Percentiles rank a stretch among this genome's conserved stretches.
phyloP scores from a whole-genome alignment of 371 early-diverging fungal genomes.

The Phascolomyces articulosus region DNA sequence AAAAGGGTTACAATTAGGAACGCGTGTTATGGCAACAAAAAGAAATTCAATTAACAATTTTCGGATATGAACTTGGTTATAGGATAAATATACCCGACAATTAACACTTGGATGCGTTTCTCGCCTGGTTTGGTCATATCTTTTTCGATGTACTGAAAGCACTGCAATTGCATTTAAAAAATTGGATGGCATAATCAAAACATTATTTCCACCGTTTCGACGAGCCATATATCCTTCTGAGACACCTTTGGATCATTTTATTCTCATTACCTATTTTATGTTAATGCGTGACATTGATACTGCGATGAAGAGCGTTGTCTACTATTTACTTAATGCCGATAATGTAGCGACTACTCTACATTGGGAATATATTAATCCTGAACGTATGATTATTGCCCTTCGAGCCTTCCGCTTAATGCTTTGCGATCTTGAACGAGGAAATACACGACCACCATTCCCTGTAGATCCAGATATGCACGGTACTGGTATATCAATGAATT shows the following conservation, averaged over 20 bases:
- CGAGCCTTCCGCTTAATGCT: conserved; percentile 75
- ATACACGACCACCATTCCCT: conserved; percentile 60
- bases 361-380: conserved; percentile 65
- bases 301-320: conserved; percentile 73
- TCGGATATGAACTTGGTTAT: not conserved
- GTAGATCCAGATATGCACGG: conserved; percentile 49
- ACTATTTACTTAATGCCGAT: conserved; percentile 68
- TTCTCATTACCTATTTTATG: conserved; percentile 82
- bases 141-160: conserved; percentile 86
- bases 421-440: conserved; percentile 66
- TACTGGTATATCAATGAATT: conserved; percentile 32
- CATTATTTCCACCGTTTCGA: conserved; percentile 70
- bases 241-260: conserved; percentile 73
- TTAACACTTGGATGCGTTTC: conserved; percentile 80
- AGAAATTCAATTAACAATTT: no score
- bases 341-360: conserved; percentile 42
- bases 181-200: conserved; percentile 69
- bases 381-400: conserved; percentile 78
- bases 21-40: no score
- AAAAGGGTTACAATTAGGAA: not conserved
- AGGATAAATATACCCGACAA: conserved; percentile 74
- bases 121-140: conserved; percentile 91
- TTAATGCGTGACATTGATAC: conserved; percentile 82
- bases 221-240: conserved; percentile 76
- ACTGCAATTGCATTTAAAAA: conserved; percentile 59